A percentile compares a stretch with the other conserved stretches of the same genome.
Evolutionary conservation across 768 basidiomycete species (phyloP).

Genomic region (Phaeotremella skinneri): DNA sequence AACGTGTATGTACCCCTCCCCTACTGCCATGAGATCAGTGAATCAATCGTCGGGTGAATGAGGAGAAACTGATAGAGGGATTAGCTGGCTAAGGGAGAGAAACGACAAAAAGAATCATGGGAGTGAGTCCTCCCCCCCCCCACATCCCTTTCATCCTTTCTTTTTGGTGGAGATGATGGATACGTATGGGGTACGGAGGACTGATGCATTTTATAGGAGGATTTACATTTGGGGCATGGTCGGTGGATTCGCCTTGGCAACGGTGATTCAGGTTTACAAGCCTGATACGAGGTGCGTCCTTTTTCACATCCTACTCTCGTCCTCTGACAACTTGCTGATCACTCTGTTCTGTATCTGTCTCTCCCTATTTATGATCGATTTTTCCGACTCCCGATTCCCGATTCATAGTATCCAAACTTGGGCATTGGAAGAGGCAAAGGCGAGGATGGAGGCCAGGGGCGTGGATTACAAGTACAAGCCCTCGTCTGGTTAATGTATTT

Average conservation of each 20-base stretch:
- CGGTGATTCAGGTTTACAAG: constrained; percentile 81
- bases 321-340: not conserved
- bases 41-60: not conserved
- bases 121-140: constrained; percentile 54
- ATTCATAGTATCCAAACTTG: constrained; percentile 78
- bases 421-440: constrained; percentile 86
- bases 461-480: constrained; percentile 83
- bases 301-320: not conserved
- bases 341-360: not conserved
- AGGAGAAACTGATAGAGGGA: not conserved
- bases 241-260: constrained; percentile 73
- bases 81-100: constrained; percentile 49
- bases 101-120: constrained; percentile 84
- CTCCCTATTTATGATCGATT: not conserved
- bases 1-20: constrained; percentile 64
- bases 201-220: constrained; percentile 47
- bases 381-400: not conserved
- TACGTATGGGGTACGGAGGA: not conserved
- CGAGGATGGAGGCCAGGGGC: constrained; percentile 86
- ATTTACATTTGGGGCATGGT: constrained; percentile 91
- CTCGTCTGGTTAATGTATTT: constrained; percentile 17
- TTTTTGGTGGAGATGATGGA: not conserved
- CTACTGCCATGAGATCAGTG: not conserved
- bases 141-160: not conserved
- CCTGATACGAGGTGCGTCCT: constrained; percentile 79